Evolutionary conservation across 805 yeast genomes (phyloP).

Genomic region (Myxozyma nipponensis): DNA sequence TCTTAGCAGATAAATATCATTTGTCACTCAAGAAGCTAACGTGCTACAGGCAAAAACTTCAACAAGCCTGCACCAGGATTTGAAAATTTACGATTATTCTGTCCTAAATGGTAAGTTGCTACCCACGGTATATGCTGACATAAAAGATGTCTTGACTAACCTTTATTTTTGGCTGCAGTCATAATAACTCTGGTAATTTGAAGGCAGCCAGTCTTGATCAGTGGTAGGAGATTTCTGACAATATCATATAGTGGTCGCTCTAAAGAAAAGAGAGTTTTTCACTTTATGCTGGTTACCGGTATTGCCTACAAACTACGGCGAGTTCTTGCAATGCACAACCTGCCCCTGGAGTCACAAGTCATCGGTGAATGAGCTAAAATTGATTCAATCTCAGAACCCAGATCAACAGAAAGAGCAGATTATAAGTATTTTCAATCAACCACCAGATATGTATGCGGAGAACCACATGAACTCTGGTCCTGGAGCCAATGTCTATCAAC

Average conservation of each 20-base stretch:
- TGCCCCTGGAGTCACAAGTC: slow-evolving; percentile 10
- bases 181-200: slow-evolving; percentile 4
- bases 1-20: no score
- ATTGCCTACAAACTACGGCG: slow-evolving; percentile 34
- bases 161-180: no score
- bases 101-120: slow-evolving; percentile 32
- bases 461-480: neutral
- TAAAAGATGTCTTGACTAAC: no score
- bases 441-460: neutral
- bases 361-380: slow-evolving; percentile 8
- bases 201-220: no score
- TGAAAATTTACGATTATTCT: slow-evolving; percentile 31
- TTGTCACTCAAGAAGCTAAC: no score
- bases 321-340: slow-evolving; percentile 19
- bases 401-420: slow-evolving; percentile 2
- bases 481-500: slow-evolving; percentile 1
- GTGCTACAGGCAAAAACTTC: slow-evolving; percentile 27
- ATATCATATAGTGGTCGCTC: slow-evolving; percentile 8
- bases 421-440: neutral
- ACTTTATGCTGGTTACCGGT: slow-evolving; percentile 36
- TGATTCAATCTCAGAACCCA: slow-evolving; percentile 2
- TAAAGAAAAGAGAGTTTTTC: slow-evolving; percentile 34
- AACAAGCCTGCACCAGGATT: slow-evolving; percentile 28
- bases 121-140: neutral
- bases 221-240: no score